Evolutionary conservation across 2,329 filamentous ascomycete genomes (phyloP).

Genomic region (Aspergillus caelatus): DNA sequence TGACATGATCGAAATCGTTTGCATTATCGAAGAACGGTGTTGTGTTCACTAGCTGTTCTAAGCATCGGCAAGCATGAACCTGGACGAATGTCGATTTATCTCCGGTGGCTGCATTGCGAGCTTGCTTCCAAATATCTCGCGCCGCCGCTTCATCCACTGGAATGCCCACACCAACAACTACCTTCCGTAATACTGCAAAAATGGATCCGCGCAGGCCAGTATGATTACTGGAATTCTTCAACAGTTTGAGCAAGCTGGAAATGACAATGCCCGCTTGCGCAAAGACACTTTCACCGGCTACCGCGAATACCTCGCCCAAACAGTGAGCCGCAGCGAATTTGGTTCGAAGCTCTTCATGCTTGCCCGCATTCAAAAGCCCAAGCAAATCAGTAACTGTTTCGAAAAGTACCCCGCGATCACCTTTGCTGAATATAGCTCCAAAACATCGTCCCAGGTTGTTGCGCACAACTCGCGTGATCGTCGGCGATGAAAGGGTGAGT

Average conservation of each 20-base stretch:
- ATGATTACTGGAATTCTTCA: constrained; percentile 79
- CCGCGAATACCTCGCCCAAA: constrained; percentile 83
- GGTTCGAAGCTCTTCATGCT: constrained; percentile 75
- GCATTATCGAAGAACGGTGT: constrained; percentile 86
- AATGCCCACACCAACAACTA: constrained; percentile 72
- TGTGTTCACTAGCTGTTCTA: constrained; percentile 70
- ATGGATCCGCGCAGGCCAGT: constrained; percentile 79
- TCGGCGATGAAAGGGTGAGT: constrained; percentile 77
- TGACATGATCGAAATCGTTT: constrained; percentile 86
- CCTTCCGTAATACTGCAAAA: constrained; percentile 74
- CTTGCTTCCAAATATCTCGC: constrained; percentile 93
- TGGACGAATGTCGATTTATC: constrained; percentile 87
- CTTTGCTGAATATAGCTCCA: constrained; percentile 77
- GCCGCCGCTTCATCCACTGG: constrained; percentile 82
- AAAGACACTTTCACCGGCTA: constrained; percentile 92
- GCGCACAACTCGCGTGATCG: constrained; percentile 83
- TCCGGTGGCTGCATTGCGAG: constrained; percentile 70
- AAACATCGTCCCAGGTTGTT: constrained; percentile 87
- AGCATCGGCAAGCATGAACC: constrained; percentile 74
- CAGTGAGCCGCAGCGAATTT: constrained; percentile 89
- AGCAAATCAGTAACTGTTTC: constrained; percentile 92
- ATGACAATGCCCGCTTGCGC: constrained; percentile 76
- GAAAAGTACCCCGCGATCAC: constrained; percentile 88
- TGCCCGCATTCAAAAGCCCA: constrained; percentile 70
- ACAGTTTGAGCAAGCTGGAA: constrained; percentile 71